Conservation (phyloP, 129 eudicot species). For the Tagetes erecta region DNA sequence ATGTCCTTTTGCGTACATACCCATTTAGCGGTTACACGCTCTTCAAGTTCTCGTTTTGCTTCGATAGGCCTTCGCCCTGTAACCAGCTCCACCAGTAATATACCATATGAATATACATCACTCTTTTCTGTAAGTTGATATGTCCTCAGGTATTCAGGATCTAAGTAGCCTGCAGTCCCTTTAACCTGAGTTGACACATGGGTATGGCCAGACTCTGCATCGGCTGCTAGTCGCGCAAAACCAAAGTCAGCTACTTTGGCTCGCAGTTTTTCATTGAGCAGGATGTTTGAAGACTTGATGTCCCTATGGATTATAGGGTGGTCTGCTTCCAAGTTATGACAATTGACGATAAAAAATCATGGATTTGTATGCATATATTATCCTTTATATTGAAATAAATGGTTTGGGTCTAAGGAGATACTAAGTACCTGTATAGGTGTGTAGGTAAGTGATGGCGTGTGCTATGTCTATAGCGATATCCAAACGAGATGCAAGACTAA, state of each 20-base stretch:
- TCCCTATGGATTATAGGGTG: constrained; percentile 92
- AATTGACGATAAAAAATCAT: neutral
- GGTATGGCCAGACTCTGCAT: constrained; percentile 62
- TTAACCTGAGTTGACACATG: constrained; percentile 97
- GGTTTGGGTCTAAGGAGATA: neutral
- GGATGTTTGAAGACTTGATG: constrained; percentile 93
- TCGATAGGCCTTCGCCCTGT: constrained; percentile 92
- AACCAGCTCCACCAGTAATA: constrained; percentile 78
- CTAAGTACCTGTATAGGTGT: constrained; percentile 74
- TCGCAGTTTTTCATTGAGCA: constrained; percentile 70
- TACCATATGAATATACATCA: constrained; percentile 93
- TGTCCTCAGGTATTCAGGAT: constrained; percentile 87
- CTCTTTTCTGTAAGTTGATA: constrained; percentile 90
- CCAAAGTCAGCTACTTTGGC: constrained; percentile 98
- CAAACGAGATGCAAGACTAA: constrained; percentile 67
- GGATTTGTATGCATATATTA: neutral
- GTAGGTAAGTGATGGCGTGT: constrained; percentile 91
- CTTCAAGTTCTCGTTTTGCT: constrained; percentile 57
- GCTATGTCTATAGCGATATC: constrained; percentile 89
- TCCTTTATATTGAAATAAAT: neutral
- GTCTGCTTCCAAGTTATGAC: constrained; percentile 49
- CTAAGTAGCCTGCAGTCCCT: constrained; percentile 98
- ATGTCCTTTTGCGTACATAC: constrained; percentile 39
- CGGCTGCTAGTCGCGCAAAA: constrained; percentile 73
- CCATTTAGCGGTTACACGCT: constrained; percentile 85